Conservation (phyloP, 208 protist species). For the Crithidia thermophila region DNA sequence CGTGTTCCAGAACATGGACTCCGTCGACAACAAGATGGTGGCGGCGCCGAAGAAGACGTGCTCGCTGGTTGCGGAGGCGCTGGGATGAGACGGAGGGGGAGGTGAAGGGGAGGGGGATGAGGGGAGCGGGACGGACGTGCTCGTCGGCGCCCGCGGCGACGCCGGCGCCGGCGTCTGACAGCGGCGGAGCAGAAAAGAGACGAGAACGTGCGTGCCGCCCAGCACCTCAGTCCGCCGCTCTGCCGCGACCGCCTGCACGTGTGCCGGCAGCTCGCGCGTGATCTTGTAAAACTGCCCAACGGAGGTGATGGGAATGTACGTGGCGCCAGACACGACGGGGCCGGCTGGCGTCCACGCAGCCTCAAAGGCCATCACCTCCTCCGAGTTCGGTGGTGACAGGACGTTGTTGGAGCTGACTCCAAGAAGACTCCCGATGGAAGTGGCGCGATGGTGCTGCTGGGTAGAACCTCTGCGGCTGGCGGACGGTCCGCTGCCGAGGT, state of each 20-base stretch:
- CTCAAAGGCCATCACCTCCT: slow-evolving; percentile 34
- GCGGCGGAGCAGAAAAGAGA: slow-evolving; percentile 40
- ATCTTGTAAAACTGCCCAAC: slow-evolving; percentile 26
- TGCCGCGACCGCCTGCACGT: slow-evolving; percentile 1
- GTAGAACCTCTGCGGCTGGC: not conserved
- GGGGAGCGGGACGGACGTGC: no score
- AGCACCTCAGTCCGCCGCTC: slow-evolving; percentile 3
- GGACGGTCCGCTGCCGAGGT: slow-evolving; percentile 13
- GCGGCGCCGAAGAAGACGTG: slow-evolving; percentile 35
- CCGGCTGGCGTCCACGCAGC: slow-evolving; percentile 53
- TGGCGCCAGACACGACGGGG: slow-evolving; percentile 41
- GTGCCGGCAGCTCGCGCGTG: slow-evolving; percentile 16
- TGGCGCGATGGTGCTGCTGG: no score
- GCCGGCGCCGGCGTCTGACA: not conserved
- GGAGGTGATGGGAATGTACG: slow-evolving; percentile 30
- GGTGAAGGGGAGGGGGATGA: no score
- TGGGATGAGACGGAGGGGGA: not conserved
- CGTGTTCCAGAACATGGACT: slow-evolving; percentile 34
- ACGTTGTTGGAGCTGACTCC: slow-evolving; percentile 7
- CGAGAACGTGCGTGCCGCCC: slow-evolving; percentile 34
- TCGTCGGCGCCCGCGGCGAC: not conserved
- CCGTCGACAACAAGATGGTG: slow-evolving; percentile 40
- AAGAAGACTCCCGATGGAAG: no score
- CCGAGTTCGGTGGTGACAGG: not conserved
- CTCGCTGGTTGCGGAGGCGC: not conserved